Evolutionary conservation across 2,329 filamentous ascomycete species (phyloP).

Genomic region (Aaosphaeria pasadenensis): DNA sequence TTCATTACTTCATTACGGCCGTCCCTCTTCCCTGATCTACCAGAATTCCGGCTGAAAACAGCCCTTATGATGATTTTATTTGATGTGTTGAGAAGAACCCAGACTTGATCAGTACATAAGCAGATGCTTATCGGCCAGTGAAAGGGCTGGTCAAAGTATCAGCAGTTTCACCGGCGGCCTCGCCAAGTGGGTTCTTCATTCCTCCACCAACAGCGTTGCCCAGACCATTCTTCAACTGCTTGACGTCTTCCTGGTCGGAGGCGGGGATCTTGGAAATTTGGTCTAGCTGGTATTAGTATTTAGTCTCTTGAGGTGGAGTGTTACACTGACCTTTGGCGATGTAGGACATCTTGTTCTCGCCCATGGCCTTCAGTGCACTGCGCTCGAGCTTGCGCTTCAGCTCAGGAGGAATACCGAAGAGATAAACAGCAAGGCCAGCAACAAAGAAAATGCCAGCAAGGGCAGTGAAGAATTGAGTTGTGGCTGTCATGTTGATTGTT

Average conservation of each 20-base stretch:
- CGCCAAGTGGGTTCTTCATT: conserved; percentile 35
- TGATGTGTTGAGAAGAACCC: too few species aligned
- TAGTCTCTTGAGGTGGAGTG: neutral
- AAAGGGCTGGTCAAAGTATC: conserved; percentile 34
- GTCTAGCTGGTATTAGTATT: conserved; percentile 17
- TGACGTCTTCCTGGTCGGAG: conserved; percentile 37
- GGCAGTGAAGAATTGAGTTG: conserved; percentile 22
- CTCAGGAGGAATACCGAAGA: conserved; percentile 49
- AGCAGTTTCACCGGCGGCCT: conserved; percentile 33
- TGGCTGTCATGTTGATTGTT: neutral
- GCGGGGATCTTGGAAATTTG: conserved; percentile 38
- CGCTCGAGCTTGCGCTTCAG: conserved; percentile 47
- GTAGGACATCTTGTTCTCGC: conserved; percentile 49
- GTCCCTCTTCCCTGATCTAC: neutral
- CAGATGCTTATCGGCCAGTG: conserved; percentile 34
- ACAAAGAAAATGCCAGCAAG: conserved; percentile 34
- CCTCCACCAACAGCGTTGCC: conserved; percentile 33
- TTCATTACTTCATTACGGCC: neutral
- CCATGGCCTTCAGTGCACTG: conserved; percentile 50
- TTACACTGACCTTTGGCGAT: conserved; percentile 32
- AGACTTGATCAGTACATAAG: neutral
- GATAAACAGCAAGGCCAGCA: conserved; percentile 40
- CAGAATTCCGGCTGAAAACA: conserved; percentile 7
- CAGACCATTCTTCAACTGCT: conserved; percentile 35
- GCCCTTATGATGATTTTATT: too few species aligned